Evolutionary conservation across 1,284 basidiomycete genomes (phyloP).

Genomic region (Boletellus deceptivus): DNA sequence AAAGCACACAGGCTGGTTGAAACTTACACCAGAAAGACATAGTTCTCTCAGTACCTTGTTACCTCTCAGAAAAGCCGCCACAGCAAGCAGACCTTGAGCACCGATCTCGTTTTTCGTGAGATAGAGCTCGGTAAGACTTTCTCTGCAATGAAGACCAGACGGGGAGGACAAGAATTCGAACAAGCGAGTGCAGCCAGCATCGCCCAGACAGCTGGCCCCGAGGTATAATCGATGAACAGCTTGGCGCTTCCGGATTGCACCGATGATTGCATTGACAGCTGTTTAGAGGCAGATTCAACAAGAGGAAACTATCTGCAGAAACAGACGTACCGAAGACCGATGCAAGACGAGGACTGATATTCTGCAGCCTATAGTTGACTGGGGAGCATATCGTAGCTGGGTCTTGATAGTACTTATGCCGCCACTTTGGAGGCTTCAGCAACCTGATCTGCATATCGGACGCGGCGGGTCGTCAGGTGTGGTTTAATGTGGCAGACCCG

Average conservation of each 20-base stretch:
- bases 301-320: background rate
- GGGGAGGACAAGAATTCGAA: constrained; percentile 54
- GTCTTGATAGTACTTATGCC: constrained; percentile 26
- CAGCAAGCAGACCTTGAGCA: constrained; percentile 51
- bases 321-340: constrained; percentile 24
- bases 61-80: constrained; percentile 49
- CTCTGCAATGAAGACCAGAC: constrained; percentile 42
- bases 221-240: constrained; percentile 32
- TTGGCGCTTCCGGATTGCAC: constrained; percentile 29
- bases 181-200: constrained; percentile 54
- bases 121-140: constrained; percentile 50
- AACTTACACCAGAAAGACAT: constrained; percentile 56
- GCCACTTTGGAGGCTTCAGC: constrained; percentile 21
- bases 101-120: constrained; percentile 59
- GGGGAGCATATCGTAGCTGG: constrained; percentile 33
- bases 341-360: constrained; percentile 30
- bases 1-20: constrained; percentile 31
- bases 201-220: constrained; percentile 34
- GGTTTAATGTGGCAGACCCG: background rate
- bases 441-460: constrained; percentile 29
- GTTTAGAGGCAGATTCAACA: background rate
- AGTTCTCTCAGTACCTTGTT: constrained; percentile 50
- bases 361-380: constrained; percentile 23
- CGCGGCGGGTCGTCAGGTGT: background rate
- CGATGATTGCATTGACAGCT: constrained; percentile 28